Percentiles rank a stretch among this genome's conserved stretches.
Conservation (phyloP, 2,329 filamentous ascomycete species). For the Stenocarpella maydis region DNA sequence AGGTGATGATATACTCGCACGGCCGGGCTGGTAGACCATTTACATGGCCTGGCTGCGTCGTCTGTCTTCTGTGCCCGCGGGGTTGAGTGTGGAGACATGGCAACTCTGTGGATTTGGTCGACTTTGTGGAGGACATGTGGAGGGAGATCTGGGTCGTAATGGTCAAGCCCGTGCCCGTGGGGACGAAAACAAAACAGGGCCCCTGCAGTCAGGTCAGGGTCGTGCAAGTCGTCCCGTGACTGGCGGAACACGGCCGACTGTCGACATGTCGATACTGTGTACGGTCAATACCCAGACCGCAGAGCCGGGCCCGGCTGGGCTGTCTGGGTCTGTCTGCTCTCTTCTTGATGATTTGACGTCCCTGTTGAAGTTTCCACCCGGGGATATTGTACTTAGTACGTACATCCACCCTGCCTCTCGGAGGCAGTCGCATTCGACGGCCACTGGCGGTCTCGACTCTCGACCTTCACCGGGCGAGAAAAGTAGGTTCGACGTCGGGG, state of each 20-base stretch:
- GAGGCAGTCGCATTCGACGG: too few relatives aligned
- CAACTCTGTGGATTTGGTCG: neutral
- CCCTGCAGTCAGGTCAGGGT: neutral
- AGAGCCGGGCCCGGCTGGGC: too few relatives aligned
- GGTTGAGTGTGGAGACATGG: neutral
- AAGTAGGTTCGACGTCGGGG: neutral
- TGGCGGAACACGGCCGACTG: constrained; percentile 9
- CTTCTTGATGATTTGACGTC: too few relatives aligned
- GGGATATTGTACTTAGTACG: too few relatives aligned
- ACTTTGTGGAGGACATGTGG: too few relatives aligned
- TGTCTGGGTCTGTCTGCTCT: too few relatives aligned
- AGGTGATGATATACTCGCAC: too few relatives aligned
- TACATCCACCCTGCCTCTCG: too few relatives aligned
- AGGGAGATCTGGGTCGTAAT: neutral
- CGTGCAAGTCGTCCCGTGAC: neutral
- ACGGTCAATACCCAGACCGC: too few relatives aligned
- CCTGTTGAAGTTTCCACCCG: too few relatives aligned
- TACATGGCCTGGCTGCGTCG: constrained; percentile 7
- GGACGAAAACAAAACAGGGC: neutral
- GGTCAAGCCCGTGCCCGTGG: neutral
- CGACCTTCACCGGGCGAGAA: neutral
- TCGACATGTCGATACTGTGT: neutral
- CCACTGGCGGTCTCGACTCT: too few relatives aligned
- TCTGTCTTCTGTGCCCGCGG: neutral
- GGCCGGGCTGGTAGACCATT: neutral